Base-by-base conservation (phyloP, 176 grass and related monocot species). In the Oryza longistaminata region DNA sequence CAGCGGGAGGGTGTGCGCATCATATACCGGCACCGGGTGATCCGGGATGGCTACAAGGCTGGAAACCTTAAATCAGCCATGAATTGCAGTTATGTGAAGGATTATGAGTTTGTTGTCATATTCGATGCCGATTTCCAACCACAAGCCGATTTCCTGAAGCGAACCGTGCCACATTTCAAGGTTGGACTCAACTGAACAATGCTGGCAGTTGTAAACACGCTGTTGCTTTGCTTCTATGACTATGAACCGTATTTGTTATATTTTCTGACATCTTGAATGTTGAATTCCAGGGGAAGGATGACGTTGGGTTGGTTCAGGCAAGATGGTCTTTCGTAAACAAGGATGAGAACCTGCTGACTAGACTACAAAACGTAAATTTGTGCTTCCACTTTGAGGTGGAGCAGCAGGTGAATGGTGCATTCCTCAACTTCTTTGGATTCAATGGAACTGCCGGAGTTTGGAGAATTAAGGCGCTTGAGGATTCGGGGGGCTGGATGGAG, bases 321-420 rank as follows among this genome's bases (percentile, higher is more conserved):
- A 90, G 94, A 82, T 97, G 94, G 94, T 94, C 88, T 48, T 97
- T 97, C 29, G 74, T 97, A 12, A 97, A 97, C 94, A 94, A 89
- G 79, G 94, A 97, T 68, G 92, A 97, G 69, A 97, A 97, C 73
- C 61, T 97, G 85, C 40, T 97, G 71, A 97, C 92, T 24, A 87
- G 94, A 74, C 74, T 97, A 58, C 94, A 97, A 74, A 94, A 97
- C 81, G 75, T 97, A 82, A 97, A 97, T 31, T 81, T 97, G 26
- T 92, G 92, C 83, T 97, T 97, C 86, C 94, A 97, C 85, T 97
- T 97, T 68, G 94, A 97, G 88, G 94, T 97, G 86, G 94, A 97
- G 74, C 94, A 97, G 87, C 94, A 97, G 74, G 94, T 97, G 42
- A 97, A 97, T 33, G 94, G 94, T 4, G 21, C 71, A 5, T 97